Evolutionary conservation across 2,329 filamentous ascomycete genomes (phyloP), one percentile per base, ranked within the genome.

Genomic region (Colletotrichum sp.): DNA sequence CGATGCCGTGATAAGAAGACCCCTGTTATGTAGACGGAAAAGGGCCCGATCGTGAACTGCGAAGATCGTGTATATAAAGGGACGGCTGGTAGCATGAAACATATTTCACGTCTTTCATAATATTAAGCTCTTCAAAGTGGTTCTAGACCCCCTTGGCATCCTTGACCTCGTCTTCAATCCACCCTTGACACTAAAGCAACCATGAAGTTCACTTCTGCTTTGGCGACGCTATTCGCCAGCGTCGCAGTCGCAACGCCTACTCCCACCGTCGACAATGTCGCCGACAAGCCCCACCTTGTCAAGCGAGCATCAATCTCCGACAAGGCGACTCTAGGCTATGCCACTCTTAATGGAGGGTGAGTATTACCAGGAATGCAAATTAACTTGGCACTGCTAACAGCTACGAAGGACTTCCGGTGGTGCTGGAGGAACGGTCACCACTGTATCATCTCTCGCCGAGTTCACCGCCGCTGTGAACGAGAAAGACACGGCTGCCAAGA

Each of bases 391-490:
- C 13, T 6, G 48, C 74, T 76, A 10, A 76, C 21, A 6, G 0
- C 18, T 2, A 24, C 5, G 12, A 24, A 87, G 88, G 71, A 89
- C 88, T 5, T 89, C 84, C 6, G 88, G 88, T 71, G 88, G 88
- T 70, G 82, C 84, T 60, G 87, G 87, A 60, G 88, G 88, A 70
- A 83, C 87, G 5, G 87, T 87, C 21, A 87, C 85, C 52, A 88
- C 87, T 28, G 87, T 89, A 60, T 85, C 86, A 15, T 84, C 85
- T 21, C 87, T 88, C 66, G 83, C 84, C 38, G 83, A 84, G 24
- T 85, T 89, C 71, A 86, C 86, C 4, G 80, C 84, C 3, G 87
- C 88, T 10, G 87, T 87, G 52, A 81, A 84, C 7, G 85, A 85
- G 66, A 83, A 87, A 58, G 83, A 82, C 36, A 52, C 66, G 8